Percentiles rank a stretch among this genome's conserved stretches.
These are phyloP conservation scores for Alternaria brassicae DNA, from an alignment of 2,329 filamentous ascomycete species.

Conservation along the genomic window DNA sequence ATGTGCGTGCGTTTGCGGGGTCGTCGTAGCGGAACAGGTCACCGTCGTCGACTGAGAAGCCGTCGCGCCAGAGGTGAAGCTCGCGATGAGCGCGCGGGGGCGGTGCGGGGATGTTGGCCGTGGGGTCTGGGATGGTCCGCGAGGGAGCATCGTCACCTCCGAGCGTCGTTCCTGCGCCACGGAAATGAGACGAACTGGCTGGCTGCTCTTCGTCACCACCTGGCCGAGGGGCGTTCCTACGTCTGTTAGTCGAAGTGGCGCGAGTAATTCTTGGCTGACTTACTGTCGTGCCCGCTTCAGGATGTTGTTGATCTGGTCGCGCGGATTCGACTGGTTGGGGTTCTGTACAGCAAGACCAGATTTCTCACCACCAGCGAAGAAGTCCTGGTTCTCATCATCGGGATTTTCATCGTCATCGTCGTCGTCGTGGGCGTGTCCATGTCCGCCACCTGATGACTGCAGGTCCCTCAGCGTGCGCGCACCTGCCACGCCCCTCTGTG, in stretches of 20 bases:
- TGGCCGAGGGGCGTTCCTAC: constrained; percentile 67
- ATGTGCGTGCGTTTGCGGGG: constrained; percentile 72
- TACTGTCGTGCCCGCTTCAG: constrained; percentile 57
- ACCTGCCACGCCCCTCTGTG: constrained; percentile 39
- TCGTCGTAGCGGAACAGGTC: constrained; percentile 80
- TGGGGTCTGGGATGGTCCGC: constrained; percentile 70
- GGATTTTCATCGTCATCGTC: constrained; percentile 64
- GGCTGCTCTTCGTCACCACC: constrained; percentile 60
- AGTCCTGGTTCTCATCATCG: constrained; percentile 67
- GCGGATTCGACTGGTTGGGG: constrained; percentile 61
- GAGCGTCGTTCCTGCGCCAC: constrained; percentile 75
- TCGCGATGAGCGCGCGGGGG: constrained; percentile 68
- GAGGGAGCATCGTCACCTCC: constrained; percentile 79
- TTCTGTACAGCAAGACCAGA: constrained; percentile 75
- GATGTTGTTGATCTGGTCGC: constrained; percentile 60
- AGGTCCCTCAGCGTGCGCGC: constrained; percentile 56
- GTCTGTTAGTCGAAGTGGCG: constrained; percentile 29
- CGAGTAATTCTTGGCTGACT: constrained; percentile 15
- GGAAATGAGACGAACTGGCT: constrained; percentile 63
- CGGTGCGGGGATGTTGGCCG: constrained; percentile 43
- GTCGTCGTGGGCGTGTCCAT: constrained; percentile 59
- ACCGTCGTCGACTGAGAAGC: constrained; percentile 85
- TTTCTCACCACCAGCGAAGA: constrained; percentile 87
- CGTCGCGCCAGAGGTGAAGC: constrained; percentile 82
- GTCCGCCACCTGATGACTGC: constrained; percentile 52